Conservation (phyloP, 768 basidiomycete genomes). For the Stropharia rugosoannulata region DNA sequence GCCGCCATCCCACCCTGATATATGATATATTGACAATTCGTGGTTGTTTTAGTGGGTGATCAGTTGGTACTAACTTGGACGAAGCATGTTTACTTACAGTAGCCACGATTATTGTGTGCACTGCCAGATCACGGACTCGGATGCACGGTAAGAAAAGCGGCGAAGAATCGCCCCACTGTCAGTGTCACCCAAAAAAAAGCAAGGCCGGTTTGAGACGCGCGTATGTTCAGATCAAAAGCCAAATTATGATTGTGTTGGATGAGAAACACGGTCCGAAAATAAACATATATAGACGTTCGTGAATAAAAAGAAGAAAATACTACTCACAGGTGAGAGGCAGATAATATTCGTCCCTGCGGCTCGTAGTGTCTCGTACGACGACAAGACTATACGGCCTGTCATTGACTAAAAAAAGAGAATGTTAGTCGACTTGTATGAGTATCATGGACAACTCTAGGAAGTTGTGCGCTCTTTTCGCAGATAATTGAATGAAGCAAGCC, state of each 20-base stretch:
- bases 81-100: conserved; percentile 40
- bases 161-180: conserved; percentile 63
- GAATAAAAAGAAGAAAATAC: not conserved
- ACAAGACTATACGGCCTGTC: conserved; percentile 63
- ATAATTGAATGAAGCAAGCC: no score
- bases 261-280: no score
- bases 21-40: not conserved
- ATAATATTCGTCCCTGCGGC: conserved; percentile 58
- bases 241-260: not conserved
- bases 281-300: not conserved
- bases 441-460: no score
- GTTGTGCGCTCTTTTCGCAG: no score
- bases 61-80: not conserved
- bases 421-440: no score
- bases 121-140: conserved; percentile 59
- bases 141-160: conserved; percentile 64
- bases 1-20: conserved; percentile 41
- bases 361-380: conserved; percentile 60
- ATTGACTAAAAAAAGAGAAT: conserved; percentile 40
- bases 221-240: not conserved
- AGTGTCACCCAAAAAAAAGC: not conserved
- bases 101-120: conserved; percentile 59
- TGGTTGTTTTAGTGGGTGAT: not conserved
- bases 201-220: not conserved
- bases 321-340: conserved; percentile 59